Base-by-base conservation (phyloP, 768 basidiomycete genomes). In the Hygrophoropsis aurantiaca region DNA sequence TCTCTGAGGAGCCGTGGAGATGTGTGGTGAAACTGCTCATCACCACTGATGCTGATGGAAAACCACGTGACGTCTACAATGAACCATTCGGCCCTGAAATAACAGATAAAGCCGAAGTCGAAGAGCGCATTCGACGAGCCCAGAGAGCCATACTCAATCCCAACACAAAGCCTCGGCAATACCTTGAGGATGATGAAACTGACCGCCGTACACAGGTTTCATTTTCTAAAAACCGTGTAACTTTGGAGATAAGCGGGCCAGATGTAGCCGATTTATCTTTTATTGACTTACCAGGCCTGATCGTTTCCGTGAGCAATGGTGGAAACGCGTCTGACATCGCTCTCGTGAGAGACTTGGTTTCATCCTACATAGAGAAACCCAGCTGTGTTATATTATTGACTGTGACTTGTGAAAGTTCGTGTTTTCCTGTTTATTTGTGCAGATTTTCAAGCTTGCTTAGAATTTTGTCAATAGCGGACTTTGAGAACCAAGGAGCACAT, bases 401-500 rank as follows among this genome's bases (percentile, higher is more conserved):
- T 0, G 81, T 89, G 0, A 76, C 86, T 0, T 65, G 64, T 26
- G 65, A 65, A 25, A 65, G 64, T 63, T 41, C 1, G 58, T 48
- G 0, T 33, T 15, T 8, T 11, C 4, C n/a, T n/a, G n/a, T 1
- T 34, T 32, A 40, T 21, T 11, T 40, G 40, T 21, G 9, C 54
- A 13, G 7, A 20, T 3, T 19, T 27, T 37, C 78, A 52, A 61
- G 61, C 40, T 75, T 25, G 19, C 6, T 25, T 15, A 13, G 16
- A 9, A 25, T 24, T 47, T 38, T 27, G 73, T 48, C 74, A 77
- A 0, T 83, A 90, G 89, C 86, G 42, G 87, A 91, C 51, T 87
- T 86, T 16, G 85, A 90, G 54, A 91, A 87, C 35, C 87, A 90
- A 59, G 84, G 82, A 0, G 87, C 87, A 0, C 81, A 84, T 48